Percentiles rank a stretch among this genome's conserved stretches.
These are phyloP conservation scores for Vararia minispora DNA, from an alignment of 768 basidiomycete genomes.

Conservation along the genomic window DNA sequence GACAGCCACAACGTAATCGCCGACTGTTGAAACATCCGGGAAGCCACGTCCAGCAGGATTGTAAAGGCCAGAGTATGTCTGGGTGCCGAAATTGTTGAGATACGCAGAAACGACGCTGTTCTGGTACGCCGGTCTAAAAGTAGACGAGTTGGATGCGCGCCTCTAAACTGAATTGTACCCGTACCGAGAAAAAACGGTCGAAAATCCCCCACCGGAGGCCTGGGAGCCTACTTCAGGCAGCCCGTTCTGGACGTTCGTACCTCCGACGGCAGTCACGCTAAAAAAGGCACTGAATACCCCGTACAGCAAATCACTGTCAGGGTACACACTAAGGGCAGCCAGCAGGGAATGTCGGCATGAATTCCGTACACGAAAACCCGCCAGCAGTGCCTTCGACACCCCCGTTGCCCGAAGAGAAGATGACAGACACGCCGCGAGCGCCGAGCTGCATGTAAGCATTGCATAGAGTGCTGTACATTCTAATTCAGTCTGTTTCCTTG, in stretches of 20 bases:
- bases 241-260: constrained; percentile 6
- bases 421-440: constrained; percentile 19
- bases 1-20: constrained; percentile 9
- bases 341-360: constrained; percentile 15
- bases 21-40: constrained; percentile 15
- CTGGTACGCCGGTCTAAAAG: constrained; percentile 11
- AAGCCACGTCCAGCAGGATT: constrained; percentile 11
- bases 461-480: constrained; percentile 16
- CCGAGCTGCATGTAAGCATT: constrained; percentile 20
- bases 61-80: constrained; percentile 11
- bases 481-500: constrained; percentile 9
- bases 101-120: constrained; percentile 10
- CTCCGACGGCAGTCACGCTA: constrained; percentile 11
- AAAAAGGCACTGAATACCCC: too few species aligned
- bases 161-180: too few species aligned
- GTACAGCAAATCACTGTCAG: too few species aligned
- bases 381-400: constrained; percentile 12
- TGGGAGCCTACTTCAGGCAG: constrained; percentile 8
- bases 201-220: constrained; percentile 15
- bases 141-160: too few species aligned
- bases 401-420: constrained; percentile 17
- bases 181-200: constrained; percentile 15
- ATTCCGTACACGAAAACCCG: constrained; percentile 8
- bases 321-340: constrained; percentile 16
- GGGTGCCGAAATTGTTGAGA: constrained; percentile 9